Conservation (phyloP, 2,329 filamentous ascomycete genomes). For the Alternaria longipes region DNA sequence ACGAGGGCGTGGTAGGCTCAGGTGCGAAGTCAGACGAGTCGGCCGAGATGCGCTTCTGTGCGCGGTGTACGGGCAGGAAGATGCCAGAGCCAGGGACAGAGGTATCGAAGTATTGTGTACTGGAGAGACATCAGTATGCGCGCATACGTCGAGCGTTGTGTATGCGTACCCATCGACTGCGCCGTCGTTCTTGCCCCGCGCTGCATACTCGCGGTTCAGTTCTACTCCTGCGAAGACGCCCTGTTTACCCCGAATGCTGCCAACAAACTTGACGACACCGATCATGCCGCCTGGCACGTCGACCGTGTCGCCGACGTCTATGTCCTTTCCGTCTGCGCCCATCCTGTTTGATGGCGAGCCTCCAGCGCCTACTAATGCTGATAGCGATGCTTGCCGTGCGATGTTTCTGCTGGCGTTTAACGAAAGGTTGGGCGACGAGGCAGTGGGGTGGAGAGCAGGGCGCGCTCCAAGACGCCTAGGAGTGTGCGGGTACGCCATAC, state of each 20-base stretch:
- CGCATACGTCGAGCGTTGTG: neutral
- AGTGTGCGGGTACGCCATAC: constrained; percentile 54
- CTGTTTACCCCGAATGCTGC: constrained; percentile 85
- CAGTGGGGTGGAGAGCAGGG: constrained; percentile 53
- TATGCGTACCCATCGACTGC: constrained; percentile 86
- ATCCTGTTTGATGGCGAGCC: constrained; percentile 52
- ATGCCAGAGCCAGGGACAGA: constrained; percentile 83
- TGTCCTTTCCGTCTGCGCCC: constrained; percentile 59
- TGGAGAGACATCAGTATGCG: constrained; percentile 35
- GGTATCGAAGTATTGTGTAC: constrained; percentile 80
- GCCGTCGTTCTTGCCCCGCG: constrained; percentile 91
- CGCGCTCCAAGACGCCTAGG: constrained; percentile 52
- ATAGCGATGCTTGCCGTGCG: constrained; percentile 75
- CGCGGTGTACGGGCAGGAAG: constrained; percentile 88
- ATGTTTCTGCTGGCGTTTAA: constrained; percentile 58
- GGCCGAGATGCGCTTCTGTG: constrained; percentile 71
- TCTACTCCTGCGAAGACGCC: constrained; percentile 94
- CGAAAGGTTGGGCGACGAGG: constrained; percentile 55
- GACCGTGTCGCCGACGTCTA: constrained; percentile 82
- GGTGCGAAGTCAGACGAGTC: constrained; percentile 66
- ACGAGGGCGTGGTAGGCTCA: constrained; percentile 74
- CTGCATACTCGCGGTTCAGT: constrained; percentile 79
- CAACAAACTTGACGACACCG: constrained; percentile 88
- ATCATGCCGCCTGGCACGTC: constrained; percentile 95
- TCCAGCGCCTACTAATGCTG: constrained; percentile 68